A percentile compares a stretch with the other conserved stretches of the same genome.
Evolutionary conservation across 768 basidiomycete genomes (phyloP).

Genomic region (Pulveroboletus sp.): DNA sequence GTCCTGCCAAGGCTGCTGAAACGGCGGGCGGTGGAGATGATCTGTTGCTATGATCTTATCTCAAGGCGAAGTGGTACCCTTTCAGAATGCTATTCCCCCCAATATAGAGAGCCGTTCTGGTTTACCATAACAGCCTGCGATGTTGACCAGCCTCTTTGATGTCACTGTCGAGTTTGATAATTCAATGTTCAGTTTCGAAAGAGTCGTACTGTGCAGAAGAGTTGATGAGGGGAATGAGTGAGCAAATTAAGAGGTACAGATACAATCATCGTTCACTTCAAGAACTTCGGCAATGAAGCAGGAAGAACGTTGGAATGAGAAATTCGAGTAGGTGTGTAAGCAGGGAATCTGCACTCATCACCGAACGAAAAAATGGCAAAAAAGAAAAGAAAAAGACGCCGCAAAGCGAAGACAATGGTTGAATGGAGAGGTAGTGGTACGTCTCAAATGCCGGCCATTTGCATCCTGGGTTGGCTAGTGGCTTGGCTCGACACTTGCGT

Average conservation of each 20-base stretch:
- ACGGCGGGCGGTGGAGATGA: conserved; percentile 36
- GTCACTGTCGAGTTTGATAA: conserved; percentile 1
- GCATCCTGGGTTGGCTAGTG: conserved; percentile 30
- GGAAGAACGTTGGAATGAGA: conserved; percentile 18
- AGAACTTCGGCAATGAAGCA: conserved; percentile 23
- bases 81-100: conserved; percentile 1
- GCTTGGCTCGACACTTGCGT: conserved; percentile 25
- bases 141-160: background rate
- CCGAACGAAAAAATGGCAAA: background rate
- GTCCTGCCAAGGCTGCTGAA: conserved; percentile 17
- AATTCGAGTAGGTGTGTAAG: conserved; percentile 2
- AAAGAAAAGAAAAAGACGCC: conserved; percentile 1
- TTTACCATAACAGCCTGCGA: conserved; percentile 1
- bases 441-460: conserved; percentile 32
- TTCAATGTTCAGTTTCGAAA: conserved; percentile 15
- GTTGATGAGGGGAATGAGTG: conserved; percentile 15
- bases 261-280: conserved; percentile 36
- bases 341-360: conserved; percentile 2
- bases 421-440: conserved; percentile 9
- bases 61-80: background rate
- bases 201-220: conserved; percentile 20
- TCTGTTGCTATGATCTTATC: conserved; percentile 34
- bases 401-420: conserved; percentile 12
- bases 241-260: conserved; percentile 35
- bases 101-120: background rate